Percentiles rank a stretch among this genome's conserved stretches.
Conservation (phyloP, 2,329 filamentous ascomycete species). For the Lasiodiplodia sp. region DNA sequence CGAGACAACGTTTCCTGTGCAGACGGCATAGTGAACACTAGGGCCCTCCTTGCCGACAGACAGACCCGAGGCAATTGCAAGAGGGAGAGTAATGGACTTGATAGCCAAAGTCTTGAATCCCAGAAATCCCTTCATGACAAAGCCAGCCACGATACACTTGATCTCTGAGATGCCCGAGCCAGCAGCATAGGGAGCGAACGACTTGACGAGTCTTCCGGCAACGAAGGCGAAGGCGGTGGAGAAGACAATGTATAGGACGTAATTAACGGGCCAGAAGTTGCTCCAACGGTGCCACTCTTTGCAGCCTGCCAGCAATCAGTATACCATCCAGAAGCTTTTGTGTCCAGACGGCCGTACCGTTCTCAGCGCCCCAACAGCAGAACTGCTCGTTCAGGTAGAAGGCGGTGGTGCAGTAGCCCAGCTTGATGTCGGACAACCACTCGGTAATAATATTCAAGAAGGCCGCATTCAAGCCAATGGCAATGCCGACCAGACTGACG, state of each 20-base stretch:
- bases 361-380: conserved; percentile 96
- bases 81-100: conserved; percentile 88
- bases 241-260: conserved; percentile 86
- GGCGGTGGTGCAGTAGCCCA: conserved; percentile 92
- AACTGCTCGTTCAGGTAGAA: conserved; percentile 98
- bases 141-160: conserved; percentile 98
- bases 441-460: conserved; percentile 95
- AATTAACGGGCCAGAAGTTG: conserved; percentile 78
- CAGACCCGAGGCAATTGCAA: conserved; percentile 91
- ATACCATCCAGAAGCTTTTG: not conserved
- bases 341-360: conserved; percentile 59
- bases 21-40: conserved; percentile 98
- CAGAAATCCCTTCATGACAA: conserved; percentile 98
- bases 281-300: conserved; percentile 91
- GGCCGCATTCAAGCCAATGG: conserved; percentile 91
- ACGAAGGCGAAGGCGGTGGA: conserved; percentile 83
- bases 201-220: conserved; percentile 84
- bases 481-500: conserved; percentile 88
- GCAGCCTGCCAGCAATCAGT: conserved; percentile 65
- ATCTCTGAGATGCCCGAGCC: conserved; percentile 98
- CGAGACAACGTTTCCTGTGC: conserved; percentile 95
- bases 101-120: conserved; percentile 91
- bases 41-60: conserved; percentile 97
- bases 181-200: conserved; percentile 93
- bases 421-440: conserved; percentile 94